Evolutionary conservation across 305 asterid species (phyloP), one percentile per base, ranked within the genome.

Genomic region (Fraxinus velutina): DNA sequence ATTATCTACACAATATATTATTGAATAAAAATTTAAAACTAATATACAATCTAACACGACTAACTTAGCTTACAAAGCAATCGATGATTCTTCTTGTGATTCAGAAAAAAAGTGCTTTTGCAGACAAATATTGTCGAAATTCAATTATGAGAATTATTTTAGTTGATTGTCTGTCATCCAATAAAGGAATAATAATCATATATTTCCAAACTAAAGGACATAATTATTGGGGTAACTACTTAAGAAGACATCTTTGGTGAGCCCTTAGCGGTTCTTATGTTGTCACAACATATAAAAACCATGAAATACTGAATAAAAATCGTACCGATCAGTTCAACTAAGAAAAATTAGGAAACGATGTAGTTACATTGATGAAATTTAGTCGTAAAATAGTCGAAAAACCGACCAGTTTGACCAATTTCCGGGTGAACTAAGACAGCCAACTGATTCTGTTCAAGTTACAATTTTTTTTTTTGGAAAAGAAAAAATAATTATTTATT

Each of bases 231-330:
- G 73, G 83, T 68, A 78, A 50, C 29, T 80, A 66, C 0, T 17
- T 55, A 52, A 15, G 81, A 82, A 80, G 86, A 74, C 83, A 78
- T 64, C 80, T 73, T 52, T 83, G 73, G 86, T 80, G 83, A 83
- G 83, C 77, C 88, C 24, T 3, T 30, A 21, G 30, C 15, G 81
- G 83, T 76, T 83, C 78, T 50, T 39, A 8, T 80, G 73, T 80
- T 78, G 88, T 66, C 83, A 78, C 83, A 71, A 32, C 1, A 10
- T 42, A 10, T 42, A 42, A 39, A 42, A 42, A 42, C n/a, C 47
- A 39, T 8, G 13, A 8, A 39, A 39, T 39, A 39, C 13, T 39
- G 3, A 39, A 39, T 39, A 39, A 39, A 39, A 39, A 39, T 39
- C 0, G 13, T 8, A 39, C 47, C n/a, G 2, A 42, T 42, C 52